Base-by-base conservation (phyloP, 495 filamentous ascomycete genomes). In the Thermothielavioides terrestris region DNA sequence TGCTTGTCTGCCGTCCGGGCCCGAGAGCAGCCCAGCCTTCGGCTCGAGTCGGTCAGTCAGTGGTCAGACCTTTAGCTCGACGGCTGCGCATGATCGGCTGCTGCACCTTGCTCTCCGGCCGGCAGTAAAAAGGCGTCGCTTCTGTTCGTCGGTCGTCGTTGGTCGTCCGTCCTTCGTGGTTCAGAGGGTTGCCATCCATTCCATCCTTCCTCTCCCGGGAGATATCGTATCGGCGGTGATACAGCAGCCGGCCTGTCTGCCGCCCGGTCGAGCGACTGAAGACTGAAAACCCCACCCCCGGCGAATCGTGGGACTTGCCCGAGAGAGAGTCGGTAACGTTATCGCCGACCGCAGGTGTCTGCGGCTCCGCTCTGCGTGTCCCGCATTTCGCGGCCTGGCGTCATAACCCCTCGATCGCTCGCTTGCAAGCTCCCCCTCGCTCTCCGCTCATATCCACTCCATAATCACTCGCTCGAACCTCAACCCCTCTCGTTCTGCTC, bases 1-100 rank as follows among this genome's bases (percentile, higher is more conserved):
- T 50, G 48, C 59, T 54, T 50, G 55, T 36, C 56, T 58, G 46
- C 41, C 45, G 42, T 35, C 28, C 12, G 36, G 11, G 12, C 38
- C 26, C 20, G 43, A 34, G 31, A 25, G 35, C 43, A 23, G 21
- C 42, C 27, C 42, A 35, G 18, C 11, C 12, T 12, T 37, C 45
- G 22, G 14, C 23, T 31, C 25, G 17, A 48, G 44, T n/a, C 32
- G 27, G 32, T 22, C 18, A 36, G 45, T 30, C 45, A 31, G 12
- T n/a, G 27, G 45, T 30, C 45, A 31, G 12, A 52, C 41, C 35
- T 52, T 51, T 46, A 54, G 49, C 47, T 53, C 26, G 30, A 37
- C 46, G 25, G 25, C 17, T 22, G 53, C 47, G 53, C 46, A 51
- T 28, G 23, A 31, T 48, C 25, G 34, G 45, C 23, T 31, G 35